Evolutionary conservation across 306 rosid species (phyloP), one percentile per base, ranked within the genome.

Genomic region (Prinsepia uniflora): DNA sequence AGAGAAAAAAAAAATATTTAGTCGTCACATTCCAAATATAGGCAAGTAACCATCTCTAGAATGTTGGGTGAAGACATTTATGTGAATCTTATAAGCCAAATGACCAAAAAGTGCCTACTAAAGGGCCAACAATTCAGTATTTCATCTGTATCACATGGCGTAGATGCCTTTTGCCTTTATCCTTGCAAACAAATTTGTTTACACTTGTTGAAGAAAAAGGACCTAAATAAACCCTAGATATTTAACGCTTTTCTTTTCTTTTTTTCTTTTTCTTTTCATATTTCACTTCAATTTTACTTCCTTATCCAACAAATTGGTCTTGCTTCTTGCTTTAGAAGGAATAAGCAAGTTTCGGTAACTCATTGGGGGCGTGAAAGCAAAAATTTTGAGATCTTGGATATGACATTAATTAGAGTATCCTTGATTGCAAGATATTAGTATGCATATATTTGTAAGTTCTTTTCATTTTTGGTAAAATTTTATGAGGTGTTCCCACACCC

Each of bases 81-180:
- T 70, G 11, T 57, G 72, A 66, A 75, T 75, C 53, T 75, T 66
- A 45, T 30, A 7, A 56, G 45, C 18, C 57, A 56, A 65, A 42
- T 53, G 15, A 67, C 18, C 60, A 41, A 10, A 63, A 49, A 34
- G 46, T n/a, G 24, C 43, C 15, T 2, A 14, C 24, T 34, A 34
- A 61, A 47, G 22, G 36, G 15, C 68, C 44, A 48, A 10, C 20
- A 62, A 13, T 9, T 36, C 8, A 47, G 43, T 61, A 17, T 46
- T 34, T 42, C 41, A 65, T 36, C 4, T 39, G 30, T 19, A 4
- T 36, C 66, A 12, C 40, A 30, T 52, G 67, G 54, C 30, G 57
- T 49, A n/a, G 24, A 64, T 66, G 42, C 55, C 42, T 47, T 72
- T 65, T 36, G 66, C 44, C 63, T 44, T 42, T 45, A 56, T 65